Percentiles rank a stretch among this genome's conserved stretches.
phyloP scores from a whole-genome alignment of 2,329 filamentous ascomycete genomes.

The Aspergillus sp. region DNA sequence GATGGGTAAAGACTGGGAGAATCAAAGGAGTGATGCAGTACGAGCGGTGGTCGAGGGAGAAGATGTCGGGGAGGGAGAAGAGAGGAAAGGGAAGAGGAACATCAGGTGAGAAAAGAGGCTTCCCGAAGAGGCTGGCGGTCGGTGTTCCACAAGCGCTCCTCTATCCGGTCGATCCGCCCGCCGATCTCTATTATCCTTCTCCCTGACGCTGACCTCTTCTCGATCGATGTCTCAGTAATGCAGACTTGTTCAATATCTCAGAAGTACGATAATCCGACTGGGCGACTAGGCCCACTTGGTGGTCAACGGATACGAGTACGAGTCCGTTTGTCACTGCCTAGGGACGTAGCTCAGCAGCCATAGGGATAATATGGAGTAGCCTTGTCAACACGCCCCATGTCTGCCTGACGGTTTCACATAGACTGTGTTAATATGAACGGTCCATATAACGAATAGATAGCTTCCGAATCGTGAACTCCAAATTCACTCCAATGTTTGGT shows the following conservation, averaged over 20 bases:
- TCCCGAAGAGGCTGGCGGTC: constrained; percentile 13
- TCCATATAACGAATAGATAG: no score
- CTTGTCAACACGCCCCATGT: no score
- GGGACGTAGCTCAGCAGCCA: no score
- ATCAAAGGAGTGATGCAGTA: constrained; percentile 15
- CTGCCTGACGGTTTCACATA: no score
- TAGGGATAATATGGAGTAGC: no score
- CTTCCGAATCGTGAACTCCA: no score
- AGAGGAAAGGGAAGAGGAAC: constrained; percentile 2
- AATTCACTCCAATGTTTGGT: no score
- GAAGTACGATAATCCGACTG: no score
- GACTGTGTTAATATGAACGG: no score
- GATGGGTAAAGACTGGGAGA: constrained; percentile 3
- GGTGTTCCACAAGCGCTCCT: constrained; percentile 13
- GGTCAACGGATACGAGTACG: not conserved
- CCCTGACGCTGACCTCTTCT: not conserved
- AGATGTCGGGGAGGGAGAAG: constrained; percentile 2
- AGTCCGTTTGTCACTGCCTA: no score
- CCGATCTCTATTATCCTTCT: constrained; percentile 12
- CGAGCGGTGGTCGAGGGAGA: constrained; percentile 8
- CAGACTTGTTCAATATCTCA: no score
- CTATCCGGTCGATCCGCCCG: constrained; percentile 23
- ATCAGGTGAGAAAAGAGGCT: not conserved
- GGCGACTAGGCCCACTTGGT: not conserved
- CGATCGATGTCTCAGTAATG: constrained; percentile 1